Conservation (phyloP, 345 rosid genomes). For the Populus ilicifolia region DNA sequence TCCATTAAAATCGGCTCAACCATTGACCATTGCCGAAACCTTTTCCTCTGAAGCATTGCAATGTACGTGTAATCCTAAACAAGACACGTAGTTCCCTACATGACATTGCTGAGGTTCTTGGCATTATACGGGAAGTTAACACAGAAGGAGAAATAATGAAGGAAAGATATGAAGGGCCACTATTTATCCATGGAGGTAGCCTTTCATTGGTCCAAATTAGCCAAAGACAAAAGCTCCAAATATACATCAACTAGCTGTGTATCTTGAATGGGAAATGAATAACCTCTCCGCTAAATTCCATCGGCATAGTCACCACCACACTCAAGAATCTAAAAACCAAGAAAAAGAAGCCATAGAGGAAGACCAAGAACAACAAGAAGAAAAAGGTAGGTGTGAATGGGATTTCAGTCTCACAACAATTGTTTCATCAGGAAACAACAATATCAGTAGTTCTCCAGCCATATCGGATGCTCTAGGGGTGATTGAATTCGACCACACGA, state of each 20-base stretch:
- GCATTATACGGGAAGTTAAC: background rate
- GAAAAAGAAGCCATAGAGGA: background rate
- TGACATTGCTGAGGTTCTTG: conserved; percentile 10
- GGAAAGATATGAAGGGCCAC: conserved; percentile 12
- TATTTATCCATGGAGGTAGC: conserved; percentile 28
- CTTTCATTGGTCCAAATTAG: conserved; percentile 37
- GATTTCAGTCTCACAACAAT: conserved; percentile 50
- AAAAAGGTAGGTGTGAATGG: conserved; percentile 55
- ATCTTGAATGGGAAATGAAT: conserved; percentile 64
- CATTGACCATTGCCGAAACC: no score
- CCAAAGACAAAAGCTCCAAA: conserved; percentile 22
- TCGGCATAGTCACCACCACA: background rate
- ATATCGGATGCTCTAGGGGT: conserved; percentile 68
- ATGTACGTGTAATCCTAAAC: background rate
- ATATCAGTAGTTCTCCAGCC: conserved; percentile 20
- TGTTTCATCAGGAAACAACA: conserved; percentile 35
- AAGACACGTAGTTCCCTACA: background rate
- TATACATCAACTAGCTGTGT: conserved; percentile 12
- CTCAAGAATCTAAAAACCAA: background rate
- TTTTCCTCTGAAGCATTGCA: background rate
- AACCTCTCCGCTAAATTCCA: conserved; percentile 22
- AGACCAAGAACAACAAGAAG: conserved; percentile 9
- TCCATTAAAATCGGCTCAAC: no score
- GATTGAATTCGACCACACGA: conserved; percentile 65
- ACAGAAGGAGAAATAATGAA: background rate